Base-by-base conservation (phyloP, 768 basidiomycete genomes). In the Psilocybe azurescens region DNA sequence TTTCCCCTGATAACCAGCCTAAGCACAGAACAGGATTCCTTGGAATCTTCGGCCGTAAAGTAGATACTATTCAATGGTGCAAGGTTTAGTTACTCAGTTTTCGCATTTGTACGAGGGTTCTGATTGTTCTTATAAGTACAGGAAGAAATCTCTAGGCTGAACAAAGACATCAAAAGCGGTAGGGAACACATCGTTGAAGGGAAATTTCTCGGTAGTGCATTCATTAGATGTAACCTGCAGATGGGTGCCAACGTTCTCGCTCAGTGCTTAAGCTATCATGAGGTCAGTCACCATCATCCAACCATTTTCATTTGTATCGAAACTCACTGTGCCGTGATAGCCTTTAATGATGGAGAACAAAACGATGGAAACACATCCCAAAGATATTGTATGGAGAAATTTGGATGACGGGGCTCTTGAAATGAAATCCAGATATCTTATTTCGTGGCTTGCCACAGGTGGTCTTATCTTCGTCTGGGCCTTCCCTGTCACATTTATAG, bases 161-260 rank as follows among this genome's bases (percentile, higher is more conserved):
- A 83, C 39, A 64, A 58, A 2, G 71, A 69, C 18, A 81, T 91
- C 53, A 73, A 81, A 7, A 74, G 78, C 8, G 70, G 69, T 32
- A 69, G 84, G 18, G 69, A 73, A 49, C 62, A 78, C 9, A 69
- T 81, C 16, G 63, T 71, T 7, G 73, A 81, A 59, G 79, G 78
- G 1, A 83, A 82, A 66, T 83, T 83, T 51, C 64, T 85, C 36
- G 85, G 85, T 5, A 81, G 81, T 61, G 84, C 79, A 0, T 90
- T 92, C 74, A 84, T 91, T 58, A 81, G 83, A 44, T 89, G 89
- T 74, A 87, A 90, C 70, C 78, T 88, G 53, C 89, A 91, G 71
- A 84, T 91, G 68, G 89, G 88, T 3, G 90, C 90, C 0, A 89
- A 90, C 71, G 84, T 91, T 61, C 81, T 89, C 11, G 80, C 82